A percentile compares a stretch with the other conserved stretches of the same genome.
These are phyloP conservation scores for Anethum foeniculum DNA, from an alignment of 140 eudicot species.

Conservation along the genomic window DNA sequence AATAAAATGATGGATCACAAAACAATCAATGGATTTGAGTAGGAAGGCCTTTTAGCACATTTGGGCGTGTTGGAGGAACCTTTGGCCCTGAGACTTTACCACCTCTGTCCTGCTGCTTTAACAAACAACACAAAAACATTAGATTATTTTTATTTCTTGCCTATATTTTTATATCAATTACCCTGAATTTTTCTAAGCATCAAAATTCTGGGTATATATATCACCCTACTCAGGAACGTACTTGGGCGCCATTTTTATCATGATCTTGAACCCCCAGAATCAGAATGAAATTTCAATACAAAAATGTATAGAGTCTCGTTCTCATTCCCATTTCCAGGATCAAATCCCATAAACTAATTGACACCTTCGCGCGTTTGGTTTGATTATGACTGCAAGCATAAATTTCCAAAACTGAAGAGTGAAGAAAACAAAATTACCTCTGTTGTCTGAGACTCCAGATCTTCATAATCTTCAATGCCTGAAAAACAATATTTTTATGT, in stretches of 20 bases:
- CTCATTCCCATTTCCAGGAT: too few species aligned
- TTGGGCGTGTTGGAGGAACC: background rate
- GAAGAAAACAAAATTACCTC: background rate
- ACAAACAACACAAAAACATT: background rate
- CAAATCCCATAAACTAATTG: too few species aligned
- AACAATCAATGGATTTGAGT: background rate
- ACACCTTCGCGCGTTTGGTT: background rate
- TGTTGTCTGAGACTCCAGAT: conserved; percentile 8
- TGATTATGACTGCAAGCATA: background rate
- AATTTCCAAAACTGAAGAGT: background rate
- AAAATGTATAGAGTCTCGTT: too few species aligned
- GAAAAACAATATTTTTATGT: background rate
- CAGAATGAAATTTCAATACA: too few species aligned
- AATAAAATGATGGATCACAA: background rate
- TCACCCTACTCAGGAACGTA: background rate
- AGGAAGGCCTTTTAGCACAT: conserved; percentile 2
- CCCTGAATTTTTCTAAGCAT: background rate
- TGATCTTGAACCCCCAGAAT: too few species aligned
- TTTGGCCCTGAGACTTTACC: background rate
- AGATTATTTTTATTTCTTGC: background rate
- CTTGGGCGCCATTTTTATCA: too few species aligned
- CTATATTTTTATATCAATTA: too few species aligned
- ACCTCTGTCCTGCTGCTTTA: background rate
- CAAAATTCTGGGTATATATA: too few species aligned
- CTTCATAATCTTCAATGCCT: conserved; percentile 5